phyloP scores from a whole-genome alignment of 2,329 filamentous ascomycete genomes.

The Colletotrichum sp. region DNA sequence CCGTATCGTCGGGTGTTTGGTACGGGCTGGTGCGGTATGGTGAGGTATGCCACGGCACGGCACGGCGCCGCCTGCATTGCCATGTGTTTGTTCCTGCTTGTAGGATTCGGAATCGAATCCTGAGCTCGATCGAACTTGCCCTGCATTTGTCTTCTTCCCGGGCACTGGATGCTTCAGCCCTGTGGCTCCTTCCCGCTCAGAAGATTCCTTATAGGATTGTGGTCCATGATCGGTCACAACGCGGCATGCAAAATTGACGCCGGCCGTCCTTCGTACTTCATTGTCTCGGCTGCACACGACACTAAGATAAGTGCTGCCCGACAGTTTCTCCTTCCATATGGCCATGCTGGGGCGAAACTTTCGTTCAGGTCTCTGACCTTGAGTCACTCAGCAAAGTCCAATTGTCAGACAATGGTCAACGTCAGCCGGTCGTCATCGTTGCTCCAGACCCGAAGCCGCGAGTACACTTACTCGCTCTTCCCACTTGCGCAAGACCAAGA shows the following conservation, averaged over 20 bases:
- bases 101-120: not conserved
- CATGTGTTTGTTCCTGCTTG: not conserved
- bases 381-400: not conserved
- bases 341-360: not conserved
- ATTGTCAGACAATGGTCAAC: not conserved
- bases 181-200: not conserved
- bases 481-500: not conserved
- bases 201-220: not conserved
- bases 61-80: not conserved
- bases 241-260: not conserved
- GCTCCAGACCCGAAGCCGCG: not conserved
- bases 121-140: not conserved
- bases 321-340: not conserved
- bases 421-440: not conserved
- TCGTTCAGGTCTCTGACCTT: not conserved
- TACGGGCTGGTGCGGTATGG: not conserved
- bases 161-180: not conserved
- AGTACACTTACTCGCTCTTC: not conserved
- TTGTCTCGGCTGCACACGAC: not conserved
- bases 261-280: not conserved
- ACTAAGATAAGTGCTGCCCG: not conserved
- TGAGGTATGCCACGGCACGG: not conserved
- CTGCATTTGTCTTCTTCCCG: not conserved
- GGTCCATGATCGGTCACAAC: not conserved
- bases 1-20: not conserved